phyloP scores from a whole-genome alignment of 345 rosid genomes.

The Rhodamnia rubescens region DNA sequence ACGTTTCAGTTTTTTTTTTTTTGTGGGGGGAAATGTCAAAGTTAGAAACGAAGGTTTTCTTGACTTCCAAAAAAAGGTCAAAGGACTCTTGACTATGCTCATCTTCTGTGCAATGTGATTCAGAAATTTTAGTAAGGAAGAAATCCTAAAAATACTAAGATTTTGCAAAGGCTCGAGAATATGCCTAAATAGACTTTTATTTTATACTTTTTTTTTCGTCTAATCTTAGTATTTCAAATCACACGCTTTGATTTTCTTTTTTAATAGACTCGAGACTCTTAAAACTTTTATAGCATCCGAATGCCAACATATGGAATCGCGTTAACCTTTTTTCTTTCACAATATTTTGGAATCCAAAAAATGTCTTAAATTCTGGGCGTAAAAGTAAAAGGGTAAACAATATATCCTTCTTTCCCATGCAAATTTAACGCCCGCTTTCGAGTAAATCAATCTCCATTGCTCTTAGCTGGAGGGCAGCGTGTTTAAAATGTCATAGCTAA shows the following conservation, averaged over 20 bases:
- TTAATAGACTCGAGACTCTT: neutral
- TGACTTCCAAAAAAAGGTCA: neutral
- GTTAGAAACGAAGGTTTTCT: neutral
- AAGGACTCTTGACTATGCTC: too few species aligned
- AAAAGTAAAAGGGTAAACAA: neutral
- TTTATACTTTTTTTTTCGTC: too few species aligned
- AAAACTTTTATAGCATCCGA: neutral
- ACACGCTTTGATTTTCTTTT: neutral
- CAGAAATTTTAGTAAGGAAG: neutral
- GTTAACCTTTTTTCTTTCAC: neutral
- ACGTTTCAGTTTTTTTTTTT: neutral
- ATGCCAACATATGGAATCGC: neutral
- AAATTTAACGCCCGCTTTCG: neutral
- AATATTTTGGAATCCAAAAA: neutral
- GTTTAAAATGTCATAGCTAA: neutral
- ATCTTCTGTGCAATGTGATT: neutral
- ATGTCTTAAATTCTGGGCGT: neutral
- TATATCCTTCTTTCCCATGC: neutral
- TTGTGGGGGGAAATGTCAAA: neutral
- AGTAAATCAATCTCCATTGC: neutral
- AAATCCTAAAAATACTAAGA: neutral
- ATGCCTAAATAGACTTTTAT: neutral
- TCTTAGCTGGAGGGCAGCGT: neutral
- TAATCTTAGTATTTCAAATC: too few species aligned
- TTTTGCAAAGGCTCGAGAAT: neutral